Base-by-base conservation (phyloP, 768 basidiomycete species). In the Ephemerocybe angulata region DNA sequence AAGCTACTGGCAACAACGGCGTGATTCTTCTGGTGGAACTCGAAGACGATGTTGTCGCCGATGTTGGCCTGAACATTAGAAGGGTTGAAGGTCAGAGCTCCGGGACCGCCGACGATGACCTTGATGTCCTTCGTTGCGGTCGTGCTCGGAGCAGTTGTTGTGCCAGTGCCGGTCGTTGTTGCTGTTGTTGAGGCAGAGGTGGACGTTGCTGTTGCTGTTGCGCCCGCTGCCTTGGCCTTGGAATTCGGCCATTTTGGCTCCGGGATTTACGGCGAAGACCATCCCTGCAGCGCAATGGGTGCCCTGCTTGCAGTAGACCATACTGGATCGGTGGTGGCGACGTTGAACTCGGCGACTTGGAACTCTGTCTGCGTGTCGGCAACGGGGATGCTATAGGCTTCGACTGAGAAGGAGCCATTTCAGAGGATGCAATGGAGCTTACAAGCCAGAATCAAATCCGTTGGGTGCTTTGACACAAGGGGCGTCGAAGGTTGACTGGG, bases 391-490 rank as follows among this genome's bases (percentile, higher is more conserved):
- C 81, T 83, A 48, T 1, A 51, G 52, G 19, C 22, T n/a, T n/a
- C 11, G 52, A 52, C 21, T 53, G 17, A 52, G 28, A 40, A 15
- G 21, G 25, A 33, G 8, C 11, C 21, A 24, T 25, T 47, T 22
- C 27, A 5, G 33, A 5, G n/a, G 47, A 30, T 49, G 15, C 11
- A 11, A 19, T 17, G 13, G 25, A 12, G 69, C 77, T 66, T 57
- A 85, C 83, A 83, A 84, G 57, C 77, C 80, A 40, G 81, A 74
- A 62, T 85, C 82, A 59, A 86, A 84, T 12, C 83, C 84, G 52
- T 63, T 70, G 0, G 62, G 50, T 10, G 67, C 47, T 5, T 67
- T 68, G 0, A 63, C 43, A 58, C 84, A 86, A 3, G 84, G 84
- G 11, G 60, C 66, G 0, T 63, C 68, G n/a, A 85, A 72, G 1